Base-by-base conservation (phyloP, 805 yeast genomes). In the Saturnispora sanitii region DNA sequence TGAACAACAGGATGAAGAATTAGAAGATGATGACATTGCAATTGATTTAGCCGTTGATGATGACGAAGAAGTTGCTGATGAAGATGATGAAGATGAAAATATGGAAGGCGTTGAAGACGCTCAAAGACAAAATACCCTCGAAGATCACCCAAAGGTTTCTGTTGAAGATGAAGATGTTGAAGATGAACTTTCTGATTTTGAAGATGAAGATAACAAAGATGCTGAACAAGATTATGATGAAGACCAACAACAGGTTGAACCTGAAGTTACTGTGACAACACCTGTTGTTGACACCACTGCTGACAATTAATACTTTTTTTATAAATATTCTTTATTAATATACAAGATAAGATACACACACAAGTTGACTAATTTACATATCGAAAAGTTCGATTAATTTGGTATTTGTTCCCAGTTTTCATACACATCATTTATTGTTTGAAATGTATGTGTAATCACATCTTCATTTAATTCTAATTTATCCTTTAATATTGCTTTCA, bases 1-100 rank as follows among this genome's bases (percentile, higher is more conserved):
- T 2, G 86, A 81, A 48, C 85, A 80, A 51, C 79, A 69, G 2
- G 85, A 76, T n/a, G 73, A 66, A 11, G 73, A 69, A 7, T 67
- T 61, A 20, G 73, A 62, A 34, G 72, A 59, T n/a, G 75, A 74
- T 4, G 83, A 75, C 13, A 19, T 42, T 13, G 37, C 25, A 7
- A 38, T 42, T 25, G 82, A 75, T 4, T 75, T 67, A 0, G 81
- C 70, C 2, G 82, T 70, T 6, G 67, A 52, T 1, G 71, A 54
- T 2, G 71, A 48, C 7, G 71, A 53, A 4, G 71, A 55, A 0
- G 68, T 60, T 4, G 69, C 59, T 6, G 72, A 61, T 7, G 71
- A 59, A 3, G 65, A 49, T 3, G 61, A 49, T 8, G 67, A 50
- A 18, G 61, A 50, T 9, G 63, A 45, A 15, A 56, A 49, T 2